Percentiles rank a stretch among this genome's conserved stretches.
Conservation (phyloP, 768 basidiomycete species). For the Strobilomyces dryophilus region DNA sequence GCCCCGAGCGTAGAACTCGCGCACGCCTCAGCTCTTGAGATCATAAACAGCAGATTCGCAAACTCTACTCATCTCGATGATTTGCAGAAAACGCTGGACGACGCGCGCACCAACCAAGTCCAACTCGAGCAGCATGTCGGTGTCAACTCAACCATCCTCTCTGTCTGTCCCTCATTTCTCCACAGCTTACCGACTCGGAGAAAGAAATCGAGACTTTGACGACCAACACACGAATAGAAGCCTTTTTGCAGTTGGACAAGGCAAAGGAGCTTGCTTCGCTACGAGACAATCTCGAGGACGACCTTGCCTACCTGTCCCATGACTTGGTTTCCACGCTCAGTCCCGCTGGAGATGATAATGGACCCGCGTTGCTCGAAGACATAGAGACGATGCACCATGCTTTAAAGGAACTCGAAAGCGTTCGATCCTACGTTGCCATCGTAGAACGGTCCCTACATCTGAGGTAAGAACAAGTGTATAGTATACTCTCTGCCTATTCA, state of each 20-base stretch:
- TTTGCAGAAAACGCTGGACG: conserved; percentile 41
- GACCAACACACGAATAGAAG: conserved; percentile 42
- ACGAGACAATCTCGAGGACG: conserved; percentile 74
- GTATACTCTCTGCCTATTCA: conserved; percentile 3
- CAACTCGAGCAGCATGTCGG: conserved; percentile 46
- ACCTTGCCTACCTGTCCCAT: conserved; percentile 61
- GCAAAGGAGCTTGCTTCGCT: conserved; percentile 75
- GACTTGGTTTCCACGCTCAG: conserved; percentile 56
- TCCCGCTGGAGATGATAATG: conserved; percentile 39
- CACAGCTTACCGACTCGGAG: conserved; percentile 57
- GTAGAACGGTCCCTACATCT: conserved; percentile 66
- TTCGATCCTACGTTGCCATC: conserved; percentile 72
- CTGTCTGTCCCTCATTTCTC: conserved; percentile 26
- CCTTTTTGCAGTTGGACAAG: conserved; percentile 49
- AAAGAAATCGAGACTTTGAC: conserved; percentile 44
- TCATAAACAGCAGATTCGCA: conserved; percentile 44
- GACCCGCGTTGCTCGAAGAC: conserved; percentile 72
- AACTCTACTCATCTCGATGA: conserved; percentile 49
- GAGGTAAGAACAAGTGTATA: conserved; percentile 46
- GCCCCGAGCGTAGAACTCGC: conserved; percentile 44
- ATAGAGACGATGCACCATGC: conserved; percentile 75
- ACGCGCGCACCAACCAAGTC: conserved; percentile 39
- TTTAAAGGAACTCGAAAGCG: conserved; percentile 71
- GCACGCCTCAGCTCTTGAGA: conserved; percentile 30
- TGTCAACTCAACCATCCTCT: conserved; percentile 14